phyloP scores from a whole-genome alignment of 2,329 filamentous ascomycete species.

The Phialophora chinensis region DNA sequence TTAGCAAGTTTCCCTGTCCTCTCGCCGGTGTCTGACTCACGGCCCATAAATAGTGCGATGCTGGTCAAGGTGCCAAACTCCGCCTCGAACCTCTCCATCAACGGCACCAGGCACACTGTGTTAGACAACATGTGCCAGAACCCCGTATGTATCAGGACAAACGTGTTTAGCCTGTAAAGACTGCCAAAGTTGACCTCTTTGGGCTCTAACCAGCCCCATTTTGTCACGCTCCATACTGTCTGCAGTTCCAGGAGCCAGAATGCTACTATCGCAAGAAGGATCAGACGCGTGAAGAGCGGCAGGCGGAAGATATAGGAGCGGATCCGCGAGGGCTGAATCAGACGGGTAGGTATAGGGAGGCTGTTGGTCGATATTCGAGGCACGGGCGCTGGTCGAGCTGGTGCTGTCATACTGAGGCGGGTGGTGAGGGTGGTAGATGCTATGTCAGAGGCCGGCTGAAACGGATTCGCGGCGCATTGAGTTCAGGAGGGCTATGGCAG shows the following conservation, averaged over 20 bases:
- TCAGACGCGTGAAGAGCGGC: slow-evolving; percentile 81
- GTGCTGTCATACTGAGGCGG: slow-evolving; percentile 25
- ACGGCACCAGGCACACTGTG: slow-evolving; percentile 77
- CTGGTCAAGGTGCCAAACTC: slow-evolving; percentile 90
- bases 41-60: slow-evolving; percentile 86
- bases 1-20: slow-evolving; percentile 11
- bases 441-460: slow-evolving; percentile 1
- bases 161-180: slow-evolving; percentile 95
- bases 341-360: slow-evolving; percentile 30
- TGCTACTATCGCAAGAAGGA: slow-evolving; percentile 69
- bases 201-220: slow-evolving; percentile 82
- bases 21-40: slow-evolving; percentile 61
- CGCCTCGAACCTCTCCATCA: slow-evolving; percentile 90
- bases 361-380: slow-evolving; percentile 31
- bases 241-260: slow-evolving; percentile 75
- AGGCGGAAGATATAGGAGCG: slow-evolving; percentile 82
- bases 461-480: neutral
- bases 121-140: slow-evolving; percentile 84
- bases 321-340: slow-evolving; percentile 73
- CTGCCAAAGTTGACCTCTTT: slow-evolving; percentile 76
- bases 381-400: slow-evolving; percentile 4
- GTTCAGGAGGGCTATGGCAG: neutral
- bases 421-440: slow-evolving; percentile 11
- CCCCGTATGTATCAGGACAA: slow-evolving; percentile 81
- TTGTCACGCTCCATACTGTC: slow-evolving; percentile 71